These are phyloP conservation scores for Epichloe brachyelytri DNA, from an alignment of 2,329 filamentous ascomycete genomes.

Conservation along the genomic window DNA sequence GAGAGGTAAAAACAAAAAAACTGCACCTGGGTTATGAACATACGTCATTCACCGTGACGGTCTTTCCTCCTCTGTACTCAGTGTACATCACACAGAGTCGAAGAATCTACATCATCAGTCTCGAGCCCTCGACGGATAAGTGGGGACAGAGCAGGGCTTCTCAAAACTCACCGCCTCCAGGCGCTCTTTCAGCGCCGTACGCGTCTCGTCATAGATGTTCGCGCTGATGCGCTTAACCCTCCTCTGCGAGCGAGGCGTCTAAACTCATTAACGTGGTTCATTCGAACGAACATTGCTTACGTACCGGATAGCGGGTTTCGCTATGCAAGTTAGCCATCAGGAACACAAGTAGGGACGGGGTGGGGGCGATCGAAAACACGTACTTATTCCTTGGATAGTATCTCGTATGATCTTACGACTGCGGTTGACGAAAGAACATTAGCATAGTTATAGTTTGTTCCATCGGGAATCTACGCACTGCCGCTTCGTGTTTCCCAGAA, in stretches of 20 bases:
- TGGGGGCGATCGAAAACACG: not conserved
- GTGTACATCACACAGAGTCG: constrained; percentile 33
- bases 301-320: constrained; percentile 5
- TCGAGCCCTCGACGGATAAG: not conserved
- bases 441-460: not conserved
- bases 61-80: constrained; percentile 45
- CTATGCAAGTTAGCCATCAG: constrained; percentile 3
- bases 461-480: not conserved
- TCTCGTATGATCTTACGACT: constrained; percentile 10
- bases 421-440: not conserved
- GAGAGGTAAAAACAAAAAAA: not conserved
- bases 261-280: not conserved
- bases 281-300: not conserved
- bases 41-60: constrained; percentile 50
- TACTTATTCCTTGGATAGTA: constrained; percentile 8
- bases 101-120: constrained; percentile 31
- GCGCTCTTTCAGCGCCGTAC: constrained; percentile 35
- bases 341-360: constrained; percentile 2
- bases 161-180: constrained; percentile 32
- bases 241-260: constrained; percentile 63
- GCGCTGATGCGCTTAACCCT: constrained; percentile 63
- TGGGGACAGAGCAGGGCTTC: not conserved
- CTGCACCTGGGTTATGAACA: constrained; percentile 10
- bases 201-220: constrained; percentile 48
- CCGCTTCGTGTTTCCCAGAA: not conserved